These are phyloP conservation scores for Boletus fagicola DNA, from an alignment of 768 basidiomycete species.

Conservation along the genomic window DNA sequence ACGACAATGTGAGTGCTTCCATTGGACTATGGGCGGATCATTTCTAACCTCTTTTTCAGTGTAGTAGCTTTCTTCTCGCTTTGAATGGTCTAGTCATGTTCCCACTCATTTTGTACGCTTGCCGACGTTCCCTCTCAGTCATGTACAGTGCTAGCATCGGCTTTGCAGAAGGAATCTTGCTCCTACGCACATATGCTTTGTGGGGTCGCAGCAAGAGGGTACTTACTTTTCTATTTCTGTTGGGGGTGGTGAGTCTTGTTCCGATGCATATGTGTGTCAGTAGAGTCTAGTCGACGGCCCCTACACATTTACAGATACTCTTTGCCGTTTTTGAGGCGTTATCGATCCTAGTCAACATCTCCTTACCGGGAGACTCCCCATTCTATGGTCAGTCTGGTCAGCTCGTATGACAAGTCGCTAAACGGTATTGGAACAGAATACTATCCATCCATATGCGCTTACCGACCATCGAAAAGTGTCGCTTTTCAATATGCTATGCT, in stretches of 20 bases:
- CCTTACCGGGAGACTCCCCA: slow-evolving; percentile 19
- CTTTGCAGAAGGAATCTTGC: slow-evolving; percentile 16
- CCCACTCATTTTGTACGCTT: background rate
- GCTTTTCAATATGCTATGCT: slow-evolving; percentile 15
- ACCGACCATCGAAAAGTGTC: slow-evolving; percentile 11
- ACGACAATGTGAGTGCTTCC: background rate
- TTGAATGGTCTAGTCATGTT: slow-evolving; percentile 13
- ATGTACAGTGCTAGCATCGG: slow-evolving; percentile 12
- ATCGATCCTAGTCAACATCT: slow-evolving; percentile 1
- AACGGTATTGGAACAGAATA: slow-evolving; percentile 6
- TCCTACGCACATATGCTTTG: slow-evolving; percentile 28
- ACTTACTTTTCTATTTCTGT: slow-evolving; percentile 12
- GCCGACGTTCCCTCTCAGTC: slow-evolving; percentile 9
- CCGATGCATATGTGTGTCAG: background rate
- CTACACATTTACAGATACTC: slow-evolving; percentile 2
- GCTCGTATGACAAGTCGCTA: background rate
- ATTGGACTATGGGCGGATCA: background rate
- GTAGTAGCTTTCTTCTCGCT: slow-evolving; percentile 12
- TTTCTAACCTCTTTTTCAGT: too few relatives aligned
- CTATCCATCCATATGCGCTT: slow-evolving; percentile 14
- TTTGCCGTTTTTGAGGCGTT: slow-evolving; percentile 11
- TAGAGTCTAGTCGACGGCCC: background rate
- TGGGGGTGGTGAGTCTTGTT: slow-evolving; percentile 16
- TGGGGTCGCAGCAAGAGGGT: slow-evolving; percentile 21
- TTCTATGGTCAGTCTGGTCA: slow-evolving; percentile 18